Evolutionary conservation across 805 yeast genomes (phyloP), one percentile per base, ranked within the genome.

Genomic region (Yarrowia phangngaensis): DNA sequence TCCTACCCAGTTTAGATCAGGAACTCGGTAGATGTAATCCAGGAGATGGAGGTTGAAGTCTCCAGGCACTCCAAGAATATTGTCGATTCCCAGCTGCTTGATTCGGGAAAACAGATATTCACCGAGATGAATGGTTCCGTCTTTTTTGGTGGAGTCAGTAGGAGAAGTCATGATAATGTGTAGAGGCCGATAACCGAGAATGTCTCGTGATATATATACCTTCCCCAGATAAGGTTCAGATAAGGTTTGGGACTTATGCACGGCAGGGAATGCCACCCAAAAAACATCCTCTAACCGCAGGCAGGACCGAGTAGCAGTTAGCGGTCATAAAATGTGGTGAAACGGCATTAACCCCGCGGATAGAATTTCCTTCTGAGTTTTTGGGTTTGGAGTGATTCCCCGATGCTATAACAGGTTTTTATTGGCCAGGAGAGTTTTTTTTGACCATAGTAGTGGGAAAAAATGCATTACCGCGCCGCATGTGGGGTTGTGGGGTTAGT

Each of bases 1-100:
- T 17, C 95, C 95, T 38, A 84, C 71, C 85, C 94, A 87, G 47
- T 76, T 66, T 56, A 82, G 62, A 8, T 69, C 70, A 5, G 74
- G 71, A 33, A 63, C 65, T 20, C 57, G 55, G 56, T 59, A 57
- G 52, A 70, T 56, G 54, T 60, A 62, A 59, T 70, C 74, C 20
- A 70, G 64, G 36, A 70, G 58, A 35, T 62, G 58, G 51, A 70
- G 59, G 58, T 70, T 70, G 65, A 67, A 70, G 58, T 70, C 74
- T 20, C 74, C 74, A 33, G 74, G 74, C 22, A 69, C 72, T 22
- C 74, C 74, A 43, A 70, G 61, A 55, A 64, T 58, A 53, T 64
- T 61, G 33, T 54, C 54, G 45, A 63, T 51, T 32, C 70, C 70
- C 22, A 64, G 55, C 55, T 64, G 64, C 41, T 54, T 51, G 50